These are phyloP conservation scores for Neospora caninum DNA, from an alignment of 169 alveolate genomes.

Conservation along the genomic window DNA sequence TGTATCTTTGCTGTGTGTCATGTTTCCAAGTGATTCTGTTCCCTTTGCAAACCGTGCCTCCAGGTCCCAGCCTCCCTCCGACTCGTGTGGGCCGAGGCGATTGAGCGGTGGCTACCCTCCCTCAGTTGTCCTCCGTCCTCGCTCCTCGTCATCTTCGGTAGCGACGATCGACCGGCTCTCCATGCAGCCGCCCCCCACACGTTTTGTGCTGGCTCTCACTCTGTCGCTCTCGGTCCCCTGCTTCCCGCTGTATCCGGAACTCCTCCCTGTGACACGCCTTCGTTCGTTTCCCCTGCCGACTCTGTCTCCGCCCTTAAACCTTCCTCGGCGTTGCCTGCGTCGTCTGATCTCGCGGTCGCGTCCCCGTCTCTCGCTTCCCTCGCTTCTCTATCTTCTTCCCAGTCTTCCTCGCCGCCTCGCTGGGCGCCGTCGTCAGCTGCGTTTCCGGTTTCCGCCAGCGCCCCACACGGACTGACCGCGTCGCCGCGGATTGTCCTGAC, in stretches of 20 bases:
- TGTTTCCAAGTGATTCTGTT: too few relatives aligned
- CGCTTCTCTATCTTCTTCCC: background rate
- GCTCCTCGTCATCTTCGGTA: conserved; percentile 53
- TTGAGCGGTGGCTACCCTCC: conserved; percentile 63
- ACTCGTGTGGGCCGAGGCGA: conserved; percentile 64
- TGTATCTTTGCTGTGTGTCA: too few relatives aligned
- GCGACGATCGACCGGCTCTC: conserved; percentile 56
- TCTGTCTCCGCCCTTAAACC: background rate
- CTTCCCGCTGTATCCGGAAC: background rate
- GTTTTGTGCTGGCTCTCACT: background rate
- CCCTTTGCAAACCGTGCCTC: background rate
- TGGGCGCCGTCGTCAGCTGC: background rate
- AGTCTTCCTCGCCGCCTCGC: background rate
- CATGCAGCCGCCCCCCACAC: background rate
- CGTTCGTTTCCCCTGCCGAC: background rate
- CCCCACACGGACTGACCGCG: background rate
- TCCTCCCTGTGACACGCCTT: background rate
- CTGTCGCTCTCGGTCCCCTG: background rate
- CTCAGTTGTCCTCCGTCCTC: conserved; percentile 44
- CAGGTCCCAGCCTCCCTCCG: conserved; percentile 66
- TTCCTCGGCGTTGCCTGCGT: background rate
- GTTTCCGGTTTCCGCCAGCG: background rate
- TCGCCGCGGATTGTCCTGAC: conserved; percentile 49
- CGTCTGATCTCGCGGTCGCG: too few relatives aligned
- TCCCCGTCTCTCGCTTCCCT: too few relatives aligned